These are phyloP conservation scores for Ceratopteris richardii DNA, from an alignment of 75 land plant genomes.

Conservation along the genomic window DNA sequence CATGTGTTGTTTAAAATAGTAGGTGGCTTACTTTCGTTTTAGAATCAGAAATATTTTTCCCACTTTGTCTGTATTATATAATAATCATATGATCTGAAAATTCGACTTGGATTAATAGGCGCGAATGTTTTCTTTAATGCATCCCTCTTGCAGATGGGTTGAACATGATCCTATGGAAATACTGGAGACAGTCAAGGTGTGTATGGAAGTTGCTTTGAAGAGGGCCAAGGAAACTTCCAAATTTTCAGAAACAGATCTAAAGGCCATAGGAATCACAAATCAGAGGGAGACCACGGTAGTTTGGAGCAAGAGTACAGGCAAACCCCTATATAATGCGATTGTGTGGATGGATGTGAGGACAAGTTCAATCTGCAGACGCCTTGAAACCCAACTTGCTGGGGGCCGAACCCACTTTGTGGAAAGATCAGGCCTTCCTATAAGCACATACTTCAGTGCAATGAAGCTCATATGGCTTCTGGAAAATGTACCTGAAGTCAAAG, in stretches of 20 bases:
- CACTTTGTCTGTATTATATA: too few species aligned
- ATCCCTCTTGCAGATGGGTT: conserved; percentile 90
- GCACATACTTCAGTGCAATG: conserved; percentile 92
- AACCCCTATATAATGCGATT: conserved; percentile 88
- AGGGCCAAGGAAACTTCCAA: conserved; percentile 62
- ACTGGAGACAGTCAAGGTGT: conserved; percentile 61
- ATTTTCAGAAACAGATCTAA: conserved; percentile 50
- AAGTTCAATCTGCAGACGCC: conserved; percentile 72
- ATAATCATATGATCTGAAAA: too few species aligned
- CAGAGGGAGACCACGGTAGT: conserved; percentile 93
- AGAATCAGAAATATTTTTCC: too few species aligned
- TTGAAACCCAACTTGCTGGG: conserved; percentile 71
- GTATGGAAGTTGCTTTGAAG: conserved; percentile 61
- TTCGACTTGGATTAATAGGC: too few species aligned
- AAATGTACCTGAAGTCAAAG: conserved; percentile 63
- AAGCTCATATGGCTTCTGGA: conserved; percentile 92
- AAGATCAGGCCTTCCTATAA: conserved; percentile 76
- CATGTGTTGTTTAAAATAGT: too few species aligned
- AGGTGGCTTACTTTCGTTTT: too few species aligned
- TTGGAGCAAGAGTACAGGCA: conserved; percentile 95
- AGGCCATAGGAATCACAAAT: conserved; percentile 90
- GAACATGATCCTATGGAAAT: conserved; percentile 99
- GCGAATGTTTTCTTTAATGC: too few species aligned
- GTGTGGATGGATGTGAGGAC: conserved; percentile 99
- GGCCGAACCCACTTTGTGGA: conserved; percentile 78